Evolutionary conservation across 129 eudicot species (phyloP).

Genomic region (Apium graveolens): DNA sequence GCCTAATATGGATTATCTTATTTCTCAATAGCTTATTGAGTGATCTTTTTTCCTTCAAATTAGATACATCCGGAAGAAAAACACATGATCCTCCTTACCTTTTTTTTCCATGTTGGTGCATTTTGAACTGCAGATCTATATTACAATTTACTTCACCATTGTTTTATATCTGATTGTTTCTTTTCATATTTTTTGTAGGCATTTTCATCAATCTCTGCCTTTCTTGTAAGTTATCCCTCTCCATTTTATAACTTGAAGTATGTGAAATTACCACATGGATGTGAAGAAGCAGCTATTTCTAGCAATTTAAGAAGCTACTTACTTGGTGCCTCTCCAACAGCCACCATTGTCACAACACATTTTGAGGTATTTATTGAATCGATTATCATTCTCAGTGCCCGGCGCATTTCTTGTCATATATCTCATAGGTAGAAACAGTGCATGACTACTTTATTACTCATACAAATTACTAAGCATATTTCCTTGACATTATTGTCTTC

Average conservation of each 20-base stretch:
- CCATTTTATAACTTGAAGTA: slow-evolving; percentile 3
- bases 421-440: neutral
- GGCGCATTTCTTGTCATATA: neutral
- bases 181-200: neutral
- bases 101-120: neutral
- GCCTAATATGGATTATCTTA: neutral
- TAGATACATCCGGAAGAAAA: neutral
- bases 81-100: neutral
- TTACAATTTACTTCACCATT: neutral
- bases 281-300: neutral
- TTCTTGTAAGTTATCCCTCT: neutral
- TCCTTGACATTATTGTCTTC: neutral
- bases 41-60: too few species aligned
- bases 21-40: too few species aligned
- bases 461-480: neutral
- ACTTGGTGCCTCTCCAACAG: neutral
- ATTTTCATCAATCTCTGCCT: neutral
- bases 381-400: neutral
- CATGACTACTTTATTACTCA: neutral
- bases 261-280: neutral
- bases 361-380: neutral
- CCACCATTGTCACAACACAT: neutral
- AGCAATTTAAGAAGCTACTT: neutral
- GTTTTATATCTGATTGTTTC: neutral
- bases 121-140: neutral